Conservation (phyloP, 768 basidiomycete genomes). For the Leucocoprinus sp. region DNA sequence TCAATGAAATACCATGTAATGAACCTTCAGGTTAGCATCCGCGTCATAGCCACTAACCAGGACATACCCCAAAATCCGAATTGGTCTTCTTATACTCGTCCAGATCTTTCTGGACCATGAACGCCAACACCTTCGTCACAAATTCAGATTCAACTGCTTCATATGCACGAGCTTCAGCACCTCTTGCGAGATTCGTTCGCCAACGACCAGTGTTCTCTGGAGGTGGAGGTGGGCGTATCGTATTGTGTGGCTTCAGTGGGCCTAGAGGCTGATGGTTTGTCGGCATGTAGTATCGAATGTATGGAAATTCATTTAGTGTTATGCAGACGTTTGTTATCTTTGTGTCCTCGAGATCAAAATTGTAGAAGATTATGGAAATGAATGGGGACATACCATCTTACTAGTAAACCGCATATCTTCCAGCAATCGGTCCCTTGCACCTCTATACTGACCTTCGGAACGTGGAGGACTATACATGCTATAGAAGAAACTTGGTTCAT, state of each 20-base stretch:
- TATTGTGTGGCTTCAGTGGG: conserved; percentile 60
- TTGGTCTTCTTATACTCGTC: conserved; percentile 85
- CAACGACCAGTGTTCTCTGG: conserved; percentile 59
- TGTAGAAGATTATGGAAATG: background rate
- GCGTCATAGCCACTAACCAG: background rate
- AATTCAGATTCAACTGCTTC: conserved; percentile 71
- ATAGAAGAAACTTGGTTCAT: conserved; percentile 76
- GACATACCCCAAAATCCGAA: conserved; percentile 77
- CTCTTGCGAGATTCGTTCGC: conserved; percentile 76
- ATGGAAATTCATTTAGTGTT: conserved; percentile 85
- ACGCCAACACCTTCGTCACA: conserved; percentile 74
- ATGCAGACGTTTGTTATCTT: conserved; percentile 88
- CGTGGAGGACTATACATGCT: conserved; percentile 83
- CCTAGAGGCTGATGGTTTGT: conserved; percentile 77
- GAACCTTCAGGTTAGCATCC: background rate
- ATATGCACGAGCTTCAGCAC: conserved; percentile 57
- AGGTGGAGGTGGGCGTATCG: conserved; percentile 60
- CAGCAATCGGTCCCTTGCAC: conserved; percentile 68
- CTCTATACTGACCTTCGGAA: conserved; percentile 54
- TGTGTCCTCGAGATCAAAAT: background rate
- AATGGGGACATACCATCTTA: conserved; percentile 53
- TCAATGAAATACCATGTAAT: background rate
- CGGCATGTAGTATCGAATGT: conserved; percentile 88
- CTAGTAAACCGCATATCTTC: conserved; percentile 77
- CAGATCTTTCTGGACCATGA: conserved; percentile 73